Evolutionary conservation across 768 basidiomycete genomes (phyloP).

Genomic region (Tulasnella sp.): DNA sequence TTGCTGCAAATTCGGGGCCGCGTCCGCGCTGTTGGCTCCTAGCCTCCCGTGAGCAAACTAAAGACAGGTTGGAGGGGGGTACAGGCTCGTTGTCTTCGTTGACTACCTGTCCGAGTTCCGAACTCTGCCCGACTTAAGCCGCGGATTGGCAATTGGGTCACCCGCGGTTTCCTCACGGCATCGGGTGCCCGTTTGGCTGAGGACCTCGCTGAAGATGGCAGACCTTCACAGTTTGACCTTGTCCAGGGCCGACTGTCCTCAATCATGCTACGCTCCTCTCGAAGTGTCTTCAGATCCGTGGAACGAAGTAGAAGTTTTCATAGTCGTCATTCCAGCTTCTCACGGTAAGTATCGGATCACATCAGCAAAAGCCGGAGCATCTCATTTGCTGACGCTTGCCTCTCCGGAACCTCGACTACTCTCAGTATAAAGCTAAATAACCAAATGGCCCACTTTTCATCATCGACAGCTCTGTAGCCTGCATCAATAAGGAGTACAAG

Average conservation of each 20-base stretch:
- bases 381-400: background rate
- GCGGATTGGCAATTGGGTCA: too few relatives aligned
- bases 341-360: background rate
- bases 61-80: too few relatives aligned
- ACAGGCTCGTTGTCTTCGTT: too few relatives aligned
- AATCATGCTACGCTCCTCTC: background rate
- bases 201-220: background rate
- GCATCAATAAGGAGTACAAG: background rate
- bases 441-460: background rate
- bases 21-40: background rate
- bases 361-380: conserved; percentile 6
- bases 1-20: too few relatives aligned
- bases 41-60: too few relatives aligned
- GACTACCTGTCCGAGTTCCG: too few relatives aligned
- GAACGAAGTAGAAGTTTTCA: background rate
- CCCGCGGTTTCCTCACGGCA: too few relatives aligned
- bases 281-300: background rate
- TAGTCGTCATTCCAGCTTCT: background rate
- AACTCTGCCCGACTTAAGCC: too few relatives aligned
- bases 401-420: background rate
- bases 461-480: background rate
- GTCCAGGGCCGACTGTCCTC: background rate
- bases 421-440: background rate
- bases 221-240: background rate
- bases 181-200: background rate